Conservation (phyloP, 1,284 basidiomycete species). For the Marasmius oreades region DNA sequence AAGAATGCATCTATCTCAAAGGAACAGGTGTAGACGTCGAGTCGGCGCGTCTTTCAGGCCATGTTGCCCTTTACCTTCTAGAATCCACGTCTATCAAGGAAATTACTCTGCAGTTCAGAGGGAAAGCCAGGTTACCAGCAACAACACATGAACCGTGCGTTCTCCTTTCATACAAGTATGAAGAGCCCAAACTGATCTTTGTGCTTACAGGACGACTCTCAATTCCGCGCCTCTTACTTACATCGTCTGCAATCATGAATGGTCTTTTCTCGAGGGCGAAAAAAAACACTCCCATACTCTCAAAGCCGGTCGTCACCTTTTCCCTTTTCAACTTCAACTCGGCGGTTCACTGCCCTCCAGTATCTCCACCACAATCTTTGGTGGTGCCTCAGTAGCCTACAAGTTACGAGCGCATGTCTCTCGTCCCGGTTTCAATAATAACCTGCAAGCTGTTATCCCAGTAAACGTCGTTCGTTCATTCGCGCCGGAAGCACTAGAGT, state of each 20-base stretch:
- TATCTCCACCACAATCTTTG: slow-evolving; percentile 53
- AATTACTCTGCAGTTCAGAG: slow-evolving; percentile 79
- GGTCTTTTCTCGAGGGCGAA: slow-evolving; percentile 84
- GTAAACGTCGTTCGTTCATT: slow-evolving; percentile 75
- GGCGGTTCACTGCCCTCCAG: slow-evolving; percentile 82
- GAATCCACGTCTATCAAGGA: slow-evolving; percentile 86
- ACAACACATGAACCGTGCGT: slow-evolving; percentile 66
- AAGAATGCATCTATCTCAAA: slow-evolving; percentile 65
- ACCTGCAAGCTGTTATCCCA: slow-evolving; percentile 60
- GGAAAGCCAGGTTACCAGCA: slow-evolving; percentile 75
- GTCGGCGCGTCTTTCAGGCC: slow-evolving; percentile 71
- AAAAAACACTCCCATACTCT: slow-evolving; percentile 80
- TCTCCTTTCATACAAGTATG: slow-evolving; percentile 14
- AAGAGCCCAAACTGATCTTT: slow-evolving; percentile 18
- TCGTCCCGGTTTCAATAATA: slow-evolving; percentile 72
- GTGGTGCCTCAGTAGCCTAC: slow-evolving; percentile 74
- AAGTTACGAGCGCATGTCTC: slow-evolving; percentile 82
- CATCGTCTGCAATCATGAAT: slow-evolving; percentile 76
- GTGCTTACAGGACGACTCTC: slow-evolving; percentile 33
- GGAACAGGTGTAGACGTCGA: slow-evolving; percentile 84
- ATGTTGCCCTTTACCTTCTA: slow-evolving; percentile 73
- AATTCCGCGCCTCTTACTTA: slow-evolving; percentile 55
- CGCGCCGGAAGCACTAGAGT: slow-evolving; percentile 82
- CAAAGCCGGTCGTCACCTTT: slow-evolving; percentile 84
- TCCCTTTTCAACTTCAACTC: slow-evolving; percentile 83